Conservation (phyloP, 2,329 filamentous ascomycete species). For the Fusarium sp. region DNA sequence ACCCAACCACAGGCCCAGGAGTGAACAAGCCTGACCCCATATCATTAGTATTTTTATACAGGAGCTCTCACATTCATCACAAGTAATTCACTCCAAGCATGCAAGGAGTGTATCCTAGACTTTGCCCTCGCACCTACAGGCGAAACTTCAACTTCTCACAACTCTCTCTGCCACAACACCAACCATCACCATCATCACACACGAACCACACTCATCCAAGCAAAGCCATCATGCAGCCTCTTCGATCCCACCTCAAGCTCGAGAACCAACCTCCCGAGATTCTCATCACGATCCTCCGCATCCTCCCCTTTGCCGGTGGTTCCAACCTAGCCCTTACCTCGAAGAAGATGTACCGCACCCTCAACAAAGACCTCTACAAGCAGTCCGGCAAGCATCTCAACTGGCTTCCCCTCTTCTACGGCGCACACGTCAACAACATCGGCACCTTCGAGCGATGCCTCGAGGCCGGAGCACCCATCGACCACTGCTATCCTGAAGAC, state of each 20-base stretch:
- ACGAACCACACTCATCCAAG: neutral
- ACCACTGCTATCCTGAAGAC: neutral
- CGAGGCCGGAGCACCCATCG: neutral
- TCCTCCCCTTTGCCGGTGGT: neutral
- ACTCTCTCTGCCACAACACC: neutral
- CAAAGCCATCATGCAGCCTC: neutral
- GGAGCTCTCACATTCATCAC: too few species aligned
- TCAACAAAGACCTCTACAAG: slow-evolving; percentile 4
- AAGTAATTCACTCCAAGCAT: too few species aligned
- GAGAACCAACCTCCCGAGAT: neutral
- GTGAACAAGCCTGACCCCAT: too few species aligned
- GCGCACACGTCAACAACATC: neutral
- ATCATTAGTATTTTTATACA: too few species aligned
- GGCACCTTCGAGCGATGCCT: neutral
- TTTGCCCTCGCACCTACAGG: too few species aligned
- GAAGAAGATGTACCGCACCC: neutral
- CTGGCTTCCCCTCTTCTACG: neutral
- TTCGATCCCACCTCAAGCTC: neutral
- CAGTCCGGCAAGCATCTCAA: neutral
- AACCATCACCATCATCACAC: neutral
- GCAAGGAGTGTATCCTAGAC: too few species aligned
- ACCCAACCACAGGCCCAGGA: too few species aligned
- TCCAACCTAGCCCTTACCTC: neutral
- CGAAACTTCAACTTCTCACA: too few species aligned
- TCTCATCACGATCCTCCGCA: neutral